Base-by-base conservation (phyloP, 805 yeast species). In the Metschnikowia drakensbergensis region DNA sequence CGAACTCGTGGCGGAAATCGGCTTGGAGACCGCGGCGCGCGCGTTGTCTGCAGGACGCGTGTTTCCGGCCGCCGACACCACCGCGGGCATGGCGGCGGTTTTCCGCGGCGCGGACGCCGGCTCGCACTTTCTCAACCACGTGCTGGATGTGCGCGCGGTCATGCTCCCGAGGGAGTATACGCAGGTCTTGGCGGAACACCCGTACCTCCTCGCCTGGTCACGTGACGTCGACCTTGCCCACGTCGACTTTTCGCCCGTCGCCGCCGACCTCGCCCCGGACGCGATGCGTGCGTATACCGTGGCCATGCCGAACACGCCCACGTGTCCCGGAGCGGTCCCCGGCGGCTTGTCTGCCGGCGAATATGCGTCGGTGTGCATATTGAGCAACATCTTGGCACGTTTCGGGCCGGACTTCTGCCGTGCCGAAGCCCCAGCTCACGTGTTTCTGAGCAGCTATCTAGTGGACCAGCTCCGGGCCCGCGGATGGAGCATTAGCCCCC, bases 1-100 rank as follows among this genome's bases (percentile, higher is more conserved):
- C 3, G 56, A 53, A 35, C 47, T 38, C 30, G 49, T 53, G 10
- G 35, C 37, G 5, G 56, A 51, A n/a, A 17, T 53, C 9, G 5
- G 22, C 5, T 36, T 53, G 8, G 36, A 39, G 22, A 31, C 29
- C 10, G 54, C 56, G 7, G 42, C 49, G 10, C 40, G 28, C n/a
- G 32, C 34, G 22, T 22, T 53, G 6, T 17, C 11, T 7, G 36
- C 22, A 8, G 42, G 37, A 8, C 25, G 31, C 13, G 25, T 25
- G 4, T 26, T 17, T 3, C 8, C 34, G 13, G 37, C 26, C 4
- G 28, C 37, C 3, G 23, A n/a, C 11, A 45, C 48, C 10, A 29
- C 49, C 1, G 32, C 23, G 0, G 31, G 42, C 29, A 22, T 51
- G 38, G 7, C 6, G 6, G 7, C 9, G 4, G 26, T 17, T 3